phyloP scores from a whole-genome alignment of 805 yeast genomes.

The Sugiyamaella qingdaonensis region DNA sequence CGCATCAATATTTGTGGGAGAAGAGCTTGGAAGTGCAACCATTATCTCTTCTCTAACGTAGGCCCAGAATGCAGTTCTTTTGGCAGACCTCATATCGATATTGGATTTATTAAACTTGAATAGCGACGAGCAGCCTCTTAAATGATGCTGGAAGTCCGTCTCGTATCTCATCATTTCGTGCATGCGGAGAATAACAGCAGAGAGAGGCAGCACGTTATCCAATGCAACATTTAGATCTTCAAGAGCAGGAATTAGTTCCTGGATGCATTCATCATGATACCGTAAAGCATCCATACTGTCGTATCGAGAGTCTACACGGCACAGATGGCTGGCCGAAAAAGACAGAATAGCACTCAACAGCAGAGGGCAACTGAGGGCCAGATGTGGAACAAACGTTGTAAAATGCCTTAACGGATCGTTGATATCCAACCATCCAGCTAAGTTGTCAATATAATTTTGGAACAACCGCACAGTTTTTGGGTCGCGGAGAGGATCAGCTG shows the following conservation, averaged over 20 bases:
- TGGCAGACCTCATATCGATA: neutral
- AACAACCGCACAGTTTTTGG: neutral
- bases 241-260: neutral
- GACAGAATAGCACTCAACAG: neutral
- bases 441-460: neutral
- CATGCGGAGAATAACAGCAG: neutral
- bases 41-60: neutral
- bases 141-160: neutral
- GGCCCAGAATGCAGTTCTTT: conserved; percentile 1
- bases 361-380: neutral
- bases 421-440: conserved; percentile 2
- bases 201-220: neutral
- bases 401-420: neutral
- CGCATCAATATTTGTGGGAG: neutral
- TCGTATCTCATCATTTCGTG: neutral
- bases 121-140: neutral
- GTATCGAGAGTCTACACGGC: neutral
- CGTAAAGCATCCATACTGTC: neutral
- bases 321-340: neutral
- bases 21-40: neutral
- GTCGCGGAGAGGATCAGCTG: neutral
- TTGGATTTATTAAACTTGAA: neutral
- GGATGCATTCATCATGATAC: neutral
- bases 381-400: neutral
- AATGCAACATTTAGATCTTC: neutral